Evolutionary conservation across 2,329 filamentous ascomycete species (phyloP).

Genomic region (Eutypella sp.): DNA sequence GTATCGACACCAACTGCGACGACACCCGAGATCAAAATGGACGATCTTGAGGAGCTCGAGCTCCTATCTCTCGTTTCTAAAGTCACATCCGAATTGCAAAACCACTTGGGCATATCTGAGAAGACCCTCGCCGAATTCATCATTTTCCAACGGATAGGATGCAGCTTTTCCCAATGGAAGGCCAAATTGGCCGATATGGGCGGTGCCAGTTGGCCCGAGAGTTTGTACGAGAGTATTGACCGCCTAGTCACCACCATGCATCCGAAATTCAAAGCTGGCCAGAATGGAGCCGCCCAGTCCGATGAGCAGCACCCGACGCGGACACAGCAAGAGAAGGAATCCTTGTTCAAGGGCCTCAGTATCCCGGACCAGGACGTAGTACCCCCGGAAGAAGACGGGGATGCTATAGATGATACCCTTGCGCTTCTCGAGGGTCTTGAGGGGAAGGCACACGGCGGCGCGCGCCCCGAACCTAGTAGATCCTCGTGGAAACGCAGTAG

Average conservation of each 20-base stretch:
- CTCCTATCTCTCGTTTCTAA: conserved; percentile 90
- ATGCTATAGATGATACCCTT: conserved; percentile 87
- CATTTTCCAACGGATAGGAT: conserved; percentile 81
- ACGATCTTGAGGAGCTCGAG: conserved; percentile 88
- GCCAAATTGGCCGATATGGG: conserved; percentile 68
- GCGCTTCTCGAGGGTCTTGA: conserved; percentile 85
- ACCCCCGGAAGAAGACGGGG: conserved; percentile 37
- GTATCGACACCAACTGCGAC: not conserved
- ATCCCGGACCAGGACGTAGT: conserved; percentile 70
- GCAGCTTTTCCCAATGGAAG: conserved; percentile 69
- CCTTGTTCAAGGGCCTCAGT: conserved; percentile 85
- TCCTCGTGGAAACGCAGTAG: conserved; percentile 52
- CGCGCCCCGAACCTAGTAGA: conserved; percentile 31
- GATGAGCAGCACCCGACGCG: conserved; percentile 35
- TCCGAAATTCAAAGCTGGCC: conserved; percentile 71
- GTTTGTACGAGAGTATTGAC: conserved; percentile 86
- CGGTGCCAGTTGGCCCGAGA: conserved; percentile 75
- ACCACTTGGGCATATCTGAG: conserved; percentile 86
- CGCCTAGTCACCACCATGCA: conserved; percentile 85
- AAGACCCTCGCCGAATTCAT: conserved; percentile 96
- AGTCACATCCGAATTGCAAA: conserved; percentile 89
- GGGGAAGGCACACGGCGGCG: conserved; percentile 49
- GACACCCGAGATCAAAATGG: conserved; percentile 55
- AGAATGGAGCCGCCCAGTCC: conserved; percentile 29
- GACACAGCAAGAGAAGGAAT: conserved; percentile 65